phyloP scores from a whole-genome alignment of 2,329 filamentous ascomycete genomes.

The Colletotrichum sidae region DNA sequence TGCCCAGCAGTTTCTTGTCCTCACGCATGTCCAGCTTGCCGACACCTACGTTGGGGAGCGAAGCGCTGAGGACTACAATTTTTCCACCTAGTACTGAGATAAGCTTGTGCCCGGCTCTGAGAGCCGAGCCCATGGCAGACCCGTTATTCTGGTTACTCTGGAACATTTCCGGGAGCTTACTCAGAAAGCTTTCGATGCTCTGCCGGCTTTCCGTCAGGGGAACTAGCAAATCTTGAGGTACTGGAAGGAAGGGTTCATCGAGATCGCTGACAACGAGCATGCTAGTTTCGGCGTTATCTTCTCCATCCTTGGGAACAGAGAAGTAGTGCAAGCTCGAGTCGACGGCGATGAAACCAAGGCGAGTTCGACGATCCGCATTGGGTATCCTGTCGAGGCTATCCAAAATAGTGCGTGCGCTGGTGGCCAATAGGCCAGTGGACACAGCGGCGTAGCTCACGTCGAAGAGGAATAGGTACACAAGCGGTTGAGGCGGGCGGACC shows the following conservation, averaged over 20 bases:
- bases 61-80: constrained; percentile 90
- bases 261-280: constrained; percentile 97
- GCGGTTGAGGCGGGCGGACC: constrained; percentile 94
- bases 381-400: constrained; percentile 97
- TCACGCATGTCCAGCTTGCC: constrained; percentile 94
- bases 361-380: constrained; percentile 93
- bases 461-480: constrained; percentile 95
- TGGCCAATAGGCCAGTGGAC: constrained; percentile 90
- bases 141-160: constrained; percentile 89
- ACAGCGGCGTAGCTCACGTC: constrained; percentile 94
- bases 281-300: constrained; percentile 84
- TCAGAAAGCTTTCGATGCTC: constrained; percentile 91
- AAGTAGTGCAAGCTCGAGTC: constrained; percentile 98
- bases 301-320: constrained; percentile 87
- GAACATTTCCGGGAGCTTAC: constrained; percentile 96
- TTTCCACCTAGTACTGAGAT: constrained; percentile 96
- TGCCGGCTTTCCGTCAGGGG: constrained; percentile 88
- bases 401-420: constrained; percentile 90
- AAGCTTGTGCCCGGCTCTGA: constrained; percentile 93
- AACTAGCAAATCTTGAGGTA: constrained; percentile 90
- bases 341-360: constrained; percentile 94
- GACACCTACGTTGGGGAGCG: constrained; percentile 88
- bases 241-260: constrained; percentile 95
- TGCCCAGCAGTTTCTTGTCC: constrained; percentile 95
- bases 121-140: constrained; percentile 94